Conservation (phyloP, 192 early-diverging fungal species). For the Geosiphon pyriformis region DNA sequence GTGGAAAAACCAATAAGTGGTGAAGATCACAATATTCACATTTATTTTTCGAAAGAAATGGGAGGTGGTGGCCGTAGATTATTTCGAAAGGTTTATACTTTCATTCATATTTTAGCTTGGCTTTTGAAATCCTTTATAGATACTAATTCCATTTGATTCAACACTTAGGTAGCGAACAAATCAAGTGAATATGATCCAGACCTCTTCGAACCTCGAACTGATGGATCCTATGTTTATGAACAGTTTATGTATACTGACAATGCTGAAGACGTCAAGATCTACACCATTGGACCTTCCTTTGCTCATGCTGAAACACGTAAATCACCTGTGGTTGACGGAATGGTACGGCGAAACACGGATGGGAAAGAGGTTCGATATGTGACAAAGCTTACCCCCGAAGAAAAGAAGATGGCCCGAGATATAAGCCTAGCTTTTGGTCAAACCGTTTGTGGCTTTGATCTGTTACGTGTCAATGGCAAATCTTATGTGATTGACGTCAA, state of each 20-base stretch:
- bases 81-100: slow-evolving; percentile 61
- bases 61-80: slow-evolving; percentile 80
- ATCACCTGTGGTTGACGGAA: slow-evolving; percentile 92
- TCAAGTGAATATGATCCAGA: slow-evolving; percentile 83
- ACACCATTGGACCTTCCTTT: slow-evolving; percentile 86
- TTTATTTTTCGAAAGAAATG: slow-evolving; percentile 77
- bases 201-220: slow-evolving; percentile 56
- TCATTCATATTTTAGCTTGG: neutral
- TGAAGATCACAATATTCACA: slow-evolving; percentile 96
- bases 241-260: slow-evolving; percentile 92
- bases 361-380: slow-evolving; percentile 97
- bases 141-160: neutral
- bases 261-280: slow-evolving; percentile 96
- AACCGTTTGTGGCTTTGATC: slow-evolving; percentile 92
- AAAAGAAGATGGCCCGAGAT: slow-evolving; percentile 68
- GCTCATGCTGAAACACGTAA: slow-evolving; percentile 92
- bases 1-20: slow-evolving; percentile 96
- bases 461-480: slow-evolving; percentile 73
- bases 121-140: neutral
- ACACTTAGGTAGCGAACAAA: slow-evolving; percentile 79
- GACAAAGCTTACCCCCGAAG: slow-evolving; percentile 70
- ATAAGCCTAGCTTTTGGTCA: slow-evolving; percentile 86
- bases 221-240: slow-evolving; percentile 90
- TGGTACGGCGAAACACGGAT: slow-evolving; percentile 90
- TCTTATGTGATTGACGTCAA: slow-evolving; percentile 98